A percentile compares a stretch with the other conserved stretches of the same genome.
Conservation (phyloP, 176 grass and related monocot genomes). For the Elymus sibiricus region DNA sequence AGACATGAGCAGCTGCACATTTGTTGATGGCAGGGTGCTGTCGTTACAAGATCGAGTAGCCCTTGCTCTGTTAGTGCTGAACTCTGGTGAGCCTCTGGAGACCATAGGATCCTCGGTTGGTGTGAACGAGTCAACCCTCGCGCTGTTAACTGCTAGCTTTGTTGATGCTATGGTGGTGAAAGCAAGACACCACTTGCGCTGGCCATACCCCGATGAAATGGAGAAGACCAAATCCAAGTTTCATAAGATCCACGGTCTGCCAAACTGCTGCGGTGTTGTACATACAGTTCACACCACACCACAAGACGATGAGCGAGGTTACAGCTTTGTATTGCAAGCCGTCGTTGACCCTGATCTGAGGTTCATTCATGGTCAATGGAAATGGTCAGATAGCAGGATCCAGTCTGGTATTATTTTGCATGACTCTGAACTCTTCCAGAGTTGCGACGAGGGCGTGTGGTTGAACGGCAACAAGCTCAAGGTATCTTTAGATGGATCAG, state of each 20-base stretch:
- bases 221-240: neutral
- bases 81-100: no score
- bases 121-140: no score
- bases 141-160: no score
- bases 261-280: neutral
- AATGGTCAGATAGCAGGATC: neutral
- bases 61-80: no score
- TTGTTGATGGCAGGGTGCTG: no score
- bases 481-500: neutral
- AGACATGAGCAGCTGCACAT: no score
- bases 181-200: fast-evolving
- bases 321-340: neutral
- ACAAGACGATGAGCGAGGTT: no score
- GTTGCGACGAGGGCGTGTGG: fast-evolving
- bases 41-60: no score
- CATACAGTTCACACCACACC: neutral
- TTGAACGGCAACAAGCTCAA: neutral
- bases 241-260: neutral
- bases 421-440: fast-evolving
- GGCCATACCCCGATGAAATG: no score
- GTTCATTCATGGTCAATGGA: neutral
- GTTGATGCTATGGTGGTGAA: no score
- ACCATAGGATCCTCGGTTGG: no score
- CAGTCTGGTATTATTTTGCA: neutral
- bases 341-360: neutral